A percentile compares a stretch with the other conserved stretches of the same genome.
Conservation (phyloP, 495 filamentous ascomycete species). For the Amniculicola lignicola region DNA sequence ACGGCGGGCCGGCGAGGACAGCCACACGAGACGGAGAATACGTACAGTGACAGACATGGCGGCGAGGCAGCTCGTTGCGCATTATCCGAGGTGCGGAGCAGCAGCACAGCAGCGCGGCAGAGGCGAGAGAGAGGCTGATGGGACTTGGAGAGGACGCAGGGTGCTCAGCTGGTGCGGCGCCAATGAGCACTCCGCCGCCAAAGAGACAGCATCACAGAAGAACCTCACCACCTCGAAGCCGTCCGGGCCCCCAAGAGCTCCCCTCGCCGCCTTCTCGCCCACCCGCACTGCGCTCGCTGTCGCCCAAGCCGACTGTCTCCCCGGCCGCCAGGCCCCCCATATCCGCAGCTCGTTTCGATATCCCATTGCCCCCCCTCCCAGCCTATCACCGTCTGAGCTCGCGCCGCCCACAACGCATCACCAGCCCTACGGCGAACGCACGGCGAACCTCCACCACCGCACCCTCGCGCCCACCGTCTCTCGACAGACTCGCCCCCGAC, state of each 20-base stretch:
- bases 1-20: too few species aligned
- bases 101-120: slow-evolving; percentile 1
- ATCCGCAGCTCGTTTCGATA: background rate
- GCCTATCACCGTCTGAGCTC: slow-evolving; percentile 21
- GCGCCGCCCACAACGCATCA: slow-evolving; percentile 6
- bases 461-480: slow-evolving; percentile 4
- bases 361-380: background rate
- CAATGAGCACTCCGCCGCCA: too few species aligned
- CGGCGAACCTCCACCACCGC: background rate
- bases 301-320: background rate
- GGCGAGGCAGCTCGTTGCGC: slow-evolving; percentile 1
- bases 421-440: slow-evolving; percentile 21
- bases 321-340: background rate
- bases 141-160: too few species aligned
- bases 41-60: slow-evolving; percentile 42
- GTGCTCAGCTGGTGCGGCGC: too few species aligned
- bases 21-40: too few species aligned
- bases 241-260: background rate
- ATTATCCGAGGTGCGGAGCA: background rate
- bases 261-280: background rate
- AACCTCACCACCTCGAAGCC: background rate
- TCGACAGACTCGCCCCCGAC: background rate
- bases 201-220: too few species aligned
- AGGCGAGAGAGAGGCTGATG: too few species aligned
- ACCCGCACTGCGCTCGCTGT: background rate